Percentiles rank a stretch among this genome's conserved stretches.
These are phyloP conservation scores for Amanita muscaria DNA, from an alignment of 768 basidiomycete genomes.

Conservation along the genomic window DNA sequence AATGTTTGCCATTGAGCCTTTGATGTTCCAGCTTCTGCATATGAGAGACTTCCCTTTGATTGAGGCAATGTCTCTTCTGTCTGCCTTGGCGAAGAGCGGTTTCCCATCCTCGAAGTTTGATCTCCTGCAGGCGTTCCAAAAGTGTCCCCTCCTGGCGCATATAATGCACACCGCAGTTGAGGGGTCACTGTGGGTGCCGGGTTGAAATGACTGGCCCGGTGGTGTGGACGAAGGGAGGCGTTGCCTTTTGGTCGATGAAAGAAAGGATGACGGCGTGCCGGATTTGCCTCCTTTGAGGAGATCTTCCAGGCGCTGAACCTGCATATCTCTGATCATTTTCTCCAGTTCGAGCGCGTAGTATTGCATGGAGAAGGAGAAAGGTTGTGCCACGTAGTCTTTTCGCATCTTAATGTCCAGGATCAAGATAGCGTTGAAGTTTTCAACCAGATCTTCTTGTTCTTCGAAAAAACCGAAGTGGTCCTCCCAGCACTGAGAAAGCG, in stretches of 20 bases:
- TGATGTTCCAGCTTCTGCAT: slow-evolving; percentile 10
- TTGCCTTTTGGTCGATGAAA: too few species aligned
- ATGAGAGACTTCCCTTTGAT: not conserved
- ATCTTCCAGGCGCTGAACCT: not conserved
- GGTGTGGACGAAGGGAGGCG: too few species aligned
- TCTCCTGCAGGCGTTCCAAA: not conserved
- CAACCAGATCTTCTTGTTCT: too few species aligned
- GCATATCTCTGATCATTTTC: not conserved
- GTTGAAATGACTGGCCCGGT: slow-evolving; percentile 5
- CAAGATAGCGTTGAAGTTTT: slow-evolving; percentile 1
- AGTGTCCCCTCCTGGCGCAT: slow-evolving; percentile 9
- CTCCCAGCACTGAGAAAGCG: too few species aligned
- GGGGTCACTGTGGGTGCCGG: slow-evolving; percentile 6
- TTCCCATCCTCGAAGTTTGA: not conserved
- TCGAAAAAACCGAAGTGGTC: too few species aligned
- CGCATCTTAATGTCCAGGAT: not conserved
- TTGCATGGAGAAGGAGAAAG: not conserved
- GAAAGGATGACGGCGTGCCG: not conserved
- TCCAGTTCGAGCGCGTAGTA: not conserved
- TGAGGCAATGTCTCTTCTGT: not conserved
- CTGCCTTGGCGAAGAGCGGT: not conserved
- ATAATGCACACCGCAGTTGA: slow-evolving; percentile 10
- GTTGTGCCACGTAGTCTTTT: not conserved
- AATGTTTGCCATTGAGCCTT: not conserved
- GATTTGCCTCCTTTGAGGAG: not conserved